These are phyloP conservation scores for Galerina sulciceps DNA, from an alignment of 768 basidiomycete genomes.

Conservation along the genomic window DNA sequence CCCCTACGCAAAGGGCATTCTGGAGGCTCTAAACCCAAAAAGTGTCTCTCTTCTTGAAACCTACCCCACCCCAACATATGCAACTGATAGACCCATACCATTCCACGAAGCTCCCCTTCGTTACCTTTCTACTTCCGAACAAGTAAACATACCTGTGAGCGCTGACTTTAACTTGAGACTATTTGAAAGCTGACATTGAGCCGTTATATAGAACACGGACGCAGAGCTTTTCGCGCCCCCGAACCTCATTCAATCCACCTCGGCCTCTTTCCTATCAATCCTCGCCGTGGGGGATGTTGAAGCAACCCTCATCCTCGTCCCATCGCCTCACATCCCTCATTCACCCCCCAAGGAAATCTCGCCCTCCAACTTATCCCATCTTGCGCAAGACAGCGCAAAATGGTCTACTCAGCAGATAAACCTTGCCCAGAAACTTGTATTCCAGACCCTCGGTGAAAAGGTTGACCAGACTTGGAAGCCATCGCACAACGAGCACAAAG, in stretches of 20 bases:
- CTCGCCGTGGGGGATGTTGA: slow-evolving; percentile 18
- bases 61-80: slow-evolving; percentile 55
- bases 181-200: slow-evolving; percentile 11
- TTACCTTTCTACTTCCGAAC: slow-evolving; percentile 44
- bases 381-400: slow-evolving; percentile 34
- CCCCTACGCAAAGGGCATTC: slow-evolving; percentile 45
- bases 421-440: slow-evolving; percentile 38
- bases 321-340: slow-evolving; percentile 46
- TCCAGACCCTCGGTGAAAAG: slow-evolving; percentile 35
- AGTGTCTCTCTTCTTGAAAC: slow-evolving; percentile 56
- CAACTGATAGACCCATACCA: slow-evolving; percentile 34
- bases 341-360: slow-evolving; percentile 45
- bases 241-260: slow-evolving; percentile 58
- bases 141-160: slow-evolving; percentile 24
- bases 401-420: slow-evolving; percentile 41
- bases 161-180: background rate
- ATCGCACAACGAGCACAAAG: slow-evolving; percentile 1
- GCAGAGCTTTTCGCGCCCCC: slow-evolving; percentile 53
- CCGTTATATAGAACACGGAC: slow-evolving; percentile 30
- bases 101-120: slow-evolving; percentile 54
- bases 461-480: slow-evolving; percentile 19
- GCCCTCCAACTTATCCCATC: slow-evolving; percentile 33
- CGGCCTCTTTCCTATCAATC: slow-evolving; percentile 56
- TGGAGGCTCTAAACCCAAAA: slow-evolving; percentile 48
- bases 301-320: slow-evolving; percentile 49